Evolutionary conservation across 2,329 filamentous ascomycete species (phyloP).

Genomic region (Trichophyton simii): DNA sequence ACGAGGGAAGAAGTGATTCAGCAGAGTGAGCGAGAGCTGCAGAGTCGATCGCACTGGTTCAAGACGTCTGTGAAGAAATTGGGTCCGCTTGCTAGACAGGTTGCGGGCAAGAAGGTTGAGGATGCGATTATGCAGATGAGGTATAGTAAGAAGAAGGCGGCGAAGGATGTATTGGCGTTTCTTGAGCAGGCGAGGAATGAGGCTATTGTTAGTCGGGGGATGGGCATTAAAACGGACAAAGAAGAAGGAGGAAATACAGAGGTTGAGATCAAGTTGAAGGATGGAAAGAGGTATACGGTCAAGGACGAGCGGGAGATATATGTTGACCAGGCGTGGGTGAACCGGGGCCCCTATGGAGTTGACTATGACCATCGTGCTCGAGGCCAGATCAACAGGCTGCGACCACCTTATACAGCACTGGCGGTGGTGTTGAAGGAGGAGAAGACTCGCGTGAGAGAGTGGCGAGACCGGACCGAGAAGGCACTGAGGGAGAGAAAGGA

Average conservation of each 20-base stretch:
- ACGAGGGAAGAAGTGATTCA: slow-evolving; percentile 55
- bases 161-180: slow-evolving; percentile 64
- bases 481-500: slow-evolving; percentile 59
- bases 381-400: slow-evolving; percentile 55
- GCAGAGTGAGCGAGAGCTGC: slow-evolving; percentile 48
- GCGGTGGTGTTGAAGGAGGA: slow-evolving; percentile 84
- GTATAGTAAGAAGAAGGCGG: slow-evolving; percentile 88
- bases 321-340: slow-evolving; percentile 86
- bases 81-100: slow-evolving; percentile 70
- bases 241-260: not conserved
- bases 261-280: slow-evolving; percentile 36
- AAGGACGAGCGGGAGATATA: slow-evolving; percentile 72
- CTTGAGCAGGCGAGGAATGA: slow-evolving; percentile 69
- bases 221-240: too few relatives aligned
- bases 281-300: slow-evolving; percentile 60
- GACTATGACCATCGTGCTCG: slow-evolving; percentile 61
- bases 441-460: slow-evolving; percentile 69
- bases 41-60: slow-evolving; percentile 56
- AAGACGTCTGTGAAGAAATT: slow-evolving; percentile 90
- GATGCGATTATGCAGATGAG: slow-evolving; percentile 91
- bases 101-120: slow-evolving; percentile 83
- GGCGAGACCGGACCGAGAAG: slow-evolving; percentile 65
- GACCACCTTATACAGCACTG: slow-evolving; percentile 62
- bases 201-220: slow-evolving; percentile 67
- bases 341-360: slow-evolving; percentile 53